Evolutionary conservation across 495 filamentous ascomycete genomes (phyloP).

Genomic region (Letharia columbiana): DNA sequence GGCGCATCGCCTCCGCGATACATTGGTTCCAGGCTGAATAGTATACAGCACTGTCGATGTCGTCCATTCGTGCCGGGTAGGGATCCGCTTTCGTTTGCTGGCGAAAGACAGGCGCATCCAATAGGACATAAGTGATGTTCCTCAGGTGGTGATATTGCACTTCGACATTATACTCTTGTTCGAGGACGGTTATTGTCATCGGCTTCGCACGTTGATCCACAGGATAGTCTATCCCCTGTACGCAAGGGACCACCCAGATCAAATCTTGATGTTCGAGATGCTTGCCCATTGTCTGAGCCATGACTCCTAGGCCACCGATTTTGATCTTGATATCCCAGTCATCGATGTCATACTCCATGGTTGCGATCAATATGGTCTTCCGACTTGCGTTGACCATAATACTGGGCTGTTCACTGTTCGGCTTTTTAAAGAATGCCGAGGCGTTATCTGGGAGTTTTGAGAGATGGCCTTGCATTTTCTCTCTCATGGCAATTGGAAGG

Average conservation of each 20-base stretch:
- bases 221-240: conserved; percentile 44
- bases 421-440: conserved; percentile 17
- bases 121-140: conserved; percentile 43
- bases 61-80: conserved; percentile 40
- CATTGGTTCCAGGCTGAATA: conserved; percentile 59
- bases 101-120: conserved; percentile 42
- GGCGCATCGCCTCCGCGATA: conserved; percentile 49
- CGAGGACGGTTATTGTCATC: conserved; percentile 38
- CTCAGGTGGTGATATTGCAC: conserved; percentile 42
- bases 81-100: conserved; percentile 38
- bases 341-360: conserved; percentile 45
- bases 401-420: conserved; percentile 16
- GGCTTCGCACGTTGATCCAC: conserved; percentile 37
- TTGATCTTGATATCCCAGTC: conserved; percentile 45
- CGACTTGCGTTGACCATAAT: conserved; percentile 16
- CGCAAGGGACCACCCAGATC: conserved; percentile 46
- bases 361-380: conserved; percentile 39
- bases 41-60: conserved; percentile 51
- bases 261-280: conserved; percentile 43
- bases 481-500: conserved; percentile 21
- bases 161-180: conserved; percentile 34
- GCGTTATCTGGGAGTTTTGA: conserved; percentile 11
- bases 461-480: conserved; percentile 15
- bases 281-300: conserved; percentile 44
- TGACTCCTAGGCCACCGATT: conserved; percentile 43